phyloP scores from a whole-genome alignment of 768 basidiomycete genomes.

The Daedalea quercina region DNA sequence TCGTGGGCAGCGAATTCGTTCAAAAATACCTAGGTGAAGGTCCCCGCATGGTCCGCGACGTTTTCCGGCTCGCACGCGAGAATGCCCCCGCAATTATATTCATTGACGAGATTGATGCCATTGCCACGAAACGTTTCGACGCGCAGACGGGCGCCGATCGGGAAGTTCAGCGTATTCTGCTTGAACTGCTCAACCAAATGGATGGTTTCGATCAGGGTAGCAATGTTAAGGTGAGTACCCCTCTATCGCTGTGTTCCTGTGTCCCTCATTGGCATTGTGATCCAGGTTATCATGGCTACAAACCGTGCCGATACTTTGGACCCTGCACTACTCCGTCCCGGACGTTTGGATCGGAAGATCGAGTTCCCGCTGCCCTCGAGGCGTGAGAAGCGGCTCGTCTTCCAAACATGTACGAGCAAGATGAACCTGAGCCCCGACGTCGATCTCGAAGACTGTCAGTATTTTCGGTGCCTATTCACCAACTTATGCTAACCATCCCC shows the following conservation, averaged over 20 bases:
- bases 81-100: conserved; percentile 98
- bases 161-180: conserved; percentile 96
- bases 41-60: conserved; percentile 98
- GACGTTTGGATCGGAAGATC: conserved; percentile 96
- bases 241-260: too few species aligned
- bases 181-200: conserved; percentile 98
- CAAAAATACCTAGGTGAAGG: conserved; percentile 99
- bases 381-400: conserved; percentile 92
- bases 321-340: conserved; percentile 94
- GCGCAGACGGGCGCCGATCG: conserved; percentile 98
- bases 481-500: conserved; percentile 9
- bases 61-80: conserved; percentile 95
- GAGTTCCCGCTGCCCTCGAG: conserved; percentile 95
- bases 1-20: conserved; percentile 97
- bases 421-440: conserved; percentile 99
- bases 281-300: conserved; percentile 98
- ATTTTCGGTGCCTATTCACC: background rate
- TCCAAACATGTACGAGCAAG: conserved; percentile 94
- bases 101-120: conserved; percentile 98
- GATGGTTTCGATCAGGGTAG: conserved; percentile 99
- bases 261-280: background rate
- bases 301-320: conserved; percentile 98
- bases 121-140: conserved; percentile 99
- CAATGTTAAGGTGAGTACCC: conserved; percentile 82
- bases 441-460: conserved; percentile 94